These are phyloP conservation scores for Ormosia semicastrata DNA, from an alignment of 306 rosid species.

Conservation along the genomic window DNA sequence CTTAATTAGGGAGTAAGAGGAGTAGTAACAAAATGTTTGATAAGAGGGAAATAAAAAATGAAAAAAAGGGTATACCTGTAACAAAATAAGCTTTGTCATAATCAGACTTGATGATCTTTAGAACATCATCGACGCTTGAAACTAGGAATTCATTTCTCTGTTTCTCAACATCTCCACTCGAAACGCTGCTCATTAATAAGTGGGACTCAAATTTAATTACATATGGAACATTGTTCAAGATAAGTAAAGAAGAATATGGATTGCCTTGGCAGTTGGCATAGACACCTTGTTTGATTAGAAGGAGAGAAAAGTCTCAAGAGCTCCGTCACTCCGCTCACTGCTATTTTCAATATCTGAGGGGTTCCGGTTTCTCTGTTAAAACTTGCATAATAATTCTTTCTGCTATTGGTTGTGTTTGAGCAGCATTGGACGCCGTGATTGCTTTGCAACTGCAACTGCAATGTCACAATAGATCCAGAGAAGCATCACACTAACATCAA, in stretches of 20 bases:
- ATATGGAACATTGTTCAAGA: no score
- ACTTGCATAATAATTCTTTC: not conserved
- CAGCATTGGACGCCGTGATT: slow-evolving; percentile 35
- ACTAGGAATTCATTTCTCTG: slow-evolving; percentile 39
- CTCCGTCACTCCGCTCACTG: slow-evolving; percentile 70
- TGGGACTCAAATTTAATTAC: not conserved
- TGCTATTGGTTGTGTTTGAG: slow-evolving; percentile 20
- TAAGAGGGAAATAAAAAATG: not conserved
- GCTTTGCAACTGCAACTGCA: slow-evolving; percentile 17
- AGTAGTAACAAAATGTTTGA: not conserved
- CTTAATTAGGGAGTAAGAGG: not conserved
- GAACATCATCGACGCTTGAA: slow-evolving; percentile 65
- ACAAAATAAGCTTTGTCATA: slow-evolving; percentile 72
- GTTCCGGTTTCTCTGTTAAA: slow-evolving; percentile 43
- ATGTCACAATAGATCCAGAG: not conserved
- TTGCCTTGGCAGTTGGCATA: not conserved
- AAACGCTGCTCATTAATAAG: slow-evolving; percentile 19
- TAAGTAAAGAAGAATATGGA: not conserved
- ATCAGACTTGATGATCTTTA: slow-evolving; percentile 54
- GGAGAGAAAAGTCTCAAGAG: slow-evolving; percentile 67
- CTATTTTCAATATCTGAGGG: slow-evolving; percentile 56
- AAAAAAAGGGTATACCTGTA: slow-evolving; percentile 47
- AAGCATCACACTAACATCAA: not conserved
- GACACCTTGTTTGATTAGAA: slow-evolving; percentile 39
- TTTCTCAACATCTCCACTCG: slow-evolving; percentile 25